Conservation (phyloP, 1,284 basidiomycete genomes). For the Binderoboletus segoi region DNA sequence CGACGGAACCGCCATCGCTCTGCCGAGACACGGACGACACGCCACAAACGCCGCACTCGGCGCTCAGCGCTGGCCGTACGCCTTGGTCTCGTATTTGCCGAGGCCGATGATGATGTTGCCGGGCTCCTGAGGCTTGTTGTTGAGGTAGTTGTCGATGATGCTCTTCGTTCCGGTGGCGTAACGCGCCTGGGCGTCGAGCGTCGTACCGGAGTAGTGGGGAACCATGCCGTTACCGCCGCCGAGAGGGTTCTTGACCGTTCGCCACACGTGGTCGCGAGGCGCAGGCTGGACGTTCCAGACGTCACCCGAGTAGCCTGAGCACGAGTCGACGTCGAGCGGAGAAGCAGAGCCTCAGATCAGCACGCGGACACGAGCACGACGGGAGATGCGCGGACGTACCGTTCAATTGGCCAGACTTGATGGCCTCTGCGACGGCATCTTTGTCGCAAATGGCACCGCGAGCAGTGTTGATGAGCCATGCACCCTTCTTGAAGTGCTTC, state of each 20-base stretch:
- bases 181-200: constrained; percentile 88
- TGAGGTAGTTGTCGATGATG: constrained; percentile 82
- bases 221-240: constrained; percentile 86
- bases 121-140: constrained; percentile 68
- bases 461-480: constrained; percentile 94
- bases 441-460: constrained; percentile 92
- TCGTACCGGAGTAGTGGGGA: constrained; percentile 88
- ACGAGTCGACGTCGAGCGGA: background rate
- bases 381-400: constrained; percentile 40
- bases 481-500: constrained; percentile 87
- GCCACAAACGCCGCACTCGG: too few relatives aligned
- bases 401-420: constrained; percentile 76
- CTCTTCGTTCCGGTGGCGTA: constrained; percentile 82
- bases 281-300: constrained; percentile 85
- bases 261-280: constrained; percentile 86
- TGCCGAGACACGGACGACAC: too few relatives aligned
- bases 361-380: background rate
- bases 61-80: constrained; percentile 51
- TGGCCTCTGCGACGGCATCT: constrained; percentile 76
- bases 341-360: background rate
- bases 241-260: constrained; percentile 78
- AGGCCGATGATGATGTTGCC: constrained; percentile 82
- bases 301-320: constrained; percentile 63
- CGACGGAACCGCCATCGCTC: too few relatives aligned
- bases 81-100: constrained; percentile 64